Conservation (phyloP, 75 land plant genomes). For the Pinus albicaulis region DNA sequence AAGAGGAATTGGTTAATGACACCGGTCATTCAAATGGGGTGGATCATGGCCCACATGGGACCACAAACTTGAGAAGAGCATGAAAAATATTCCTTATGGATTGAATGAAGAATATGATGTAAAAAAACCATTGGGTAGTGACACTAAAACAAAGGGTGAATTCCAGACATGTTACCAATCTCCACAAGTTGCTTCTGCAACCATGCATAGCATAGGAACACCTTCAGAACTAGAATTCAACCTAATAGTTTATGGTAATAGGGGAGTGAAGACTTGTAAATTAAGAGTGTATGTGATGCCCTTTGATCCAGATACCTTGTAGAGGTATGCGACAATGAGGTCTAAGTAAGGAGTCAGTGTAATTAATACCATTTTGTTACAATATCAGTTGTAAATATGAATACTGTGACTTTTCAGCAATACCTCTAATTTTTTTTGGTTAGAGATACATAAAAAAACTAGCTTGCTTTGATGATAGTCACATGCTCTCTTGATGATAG, state of each 20-base stretch:
- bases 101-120: slow-evolving; percentile 10
- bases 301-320: slow-evolving; percentile 41
- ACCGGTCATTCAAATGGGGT: slow-evolving; percentile 72
- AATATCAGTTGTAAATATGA: neutral
- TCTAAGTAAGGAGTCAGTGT: slow-evolving; percentile 39
- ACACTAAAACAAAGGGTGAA: neutral
- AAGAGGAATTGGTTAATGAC: slow-evolving; percentile 41
- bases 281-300: slow-evolving; percentile 33
- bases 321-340: slow-evolving; percentile 48
- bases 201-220: neutral
- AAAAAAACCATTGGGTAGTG: slow-evolving; percentile 2
- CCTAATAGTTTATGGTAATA: neutral
- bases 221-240: neutral
- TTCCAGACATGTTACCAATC: neutral
- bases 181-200: neutral
- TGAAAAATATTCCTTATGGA: slow-evolving; percentile 44
- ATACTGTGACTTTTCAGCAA: neutral
- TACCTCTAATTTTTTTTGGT: neutral
- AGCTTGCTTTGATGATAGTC: neutral
- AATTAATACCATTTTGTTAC: slow-evolving; percentile 47
- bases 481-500: neutral
- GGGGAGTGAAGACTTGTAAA: slow-evolving; percentile 16
- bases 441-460: neutral
- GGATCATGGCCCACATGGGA: neutral
- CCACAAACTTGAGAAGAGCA: slow-evolving; percentile 49